Evolutionary conservation across 2,329 filamentous ascomycete genomes (phyloP), one percentile per base, ranked within the genome.

Genomic region (Thielaviopsis ethacetica): DNA sequence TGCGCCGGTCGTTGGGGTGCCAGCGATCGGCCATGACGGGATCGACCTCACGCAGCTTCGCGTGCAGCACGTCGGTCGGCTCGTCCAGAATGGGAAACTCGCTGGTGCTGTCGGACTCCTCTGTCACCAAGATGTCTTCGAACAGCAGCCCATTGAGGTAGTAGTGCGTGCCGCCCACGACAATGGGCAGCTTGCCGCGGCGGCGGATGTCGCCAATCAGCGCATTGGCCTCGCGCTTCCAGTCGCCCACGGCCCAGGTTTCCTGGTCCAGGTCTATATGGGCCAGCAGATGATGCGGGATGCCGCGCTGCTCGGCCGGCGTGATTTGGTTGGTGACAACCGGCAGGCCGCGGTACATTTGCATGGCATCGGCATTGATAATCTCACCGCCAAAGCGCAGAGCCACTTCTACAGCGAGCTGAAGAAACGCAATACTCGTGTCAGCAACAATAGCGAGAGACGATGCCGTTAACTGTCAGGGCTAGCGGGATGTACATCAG

Each of bases 311-410:
- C 68, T 97, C 91, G 21, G 82, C 77, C 0, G 68, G 57, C 0
- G 87, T 81, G 61, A 97, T 86, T 69, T 97, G 95, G 70, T 98
- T 98, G 26, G 93, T 98, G 65, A 97, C 91, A 63, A 97, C 85
- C 5, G 93, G 90, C 51, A 98, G 75, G 2, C 93, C 93, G 57
- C 81, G 79, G 70, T 98, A 98, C 72, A 98, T 83, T 69, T 98
- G 93, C 90, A 98, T 95, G 47, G 93, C 93, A 75, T 98, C 93
- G 53, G 88, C 88, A 68, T 98, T 98, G 72, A 98, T 90, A 57
- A 98, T 81, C 71, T 98, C 93, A 67, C 94, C 93, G 70, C 93
- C 84, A 71, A 90, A 91, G 22, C 79, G 81, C 50, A 77, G 77
- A 0, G 94, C 93, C 56, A 98, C 73, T 63, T 95, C 88, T 49